phyloP scores from a whole-genome alignment of 768 basidiomycete species.

The Tephrocybe sp. region DNA sequence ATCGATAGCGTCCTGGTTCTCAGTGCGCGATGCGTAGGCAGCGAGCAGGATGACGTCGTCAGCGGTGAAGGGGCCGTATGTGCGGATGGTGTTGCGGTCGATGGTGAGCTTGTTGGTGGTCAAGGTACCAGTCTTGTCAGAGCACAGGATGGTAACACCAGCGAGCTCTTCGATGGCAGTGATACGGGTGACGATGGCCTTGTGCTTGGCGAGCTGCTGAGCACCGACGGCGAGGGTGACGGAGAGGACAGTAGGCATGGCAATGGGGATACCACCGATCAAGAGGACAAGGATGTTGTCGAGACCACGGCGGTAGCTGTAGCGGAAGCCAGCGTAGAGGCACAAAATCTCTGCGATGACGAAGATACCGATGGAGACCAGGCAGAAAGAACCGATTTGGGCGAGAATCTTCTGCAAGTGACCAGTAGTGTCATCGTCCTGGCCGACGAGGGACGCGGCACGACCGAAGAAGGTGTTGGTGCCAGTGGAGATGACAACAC shows the following conservation, averaged over 20 bases:
- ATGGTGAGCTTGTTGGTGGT: constrained; percentile 99
- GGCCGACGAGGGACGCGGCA: constrained; percentile 95
- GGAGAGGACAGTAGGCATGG: constrained; percentile 98
- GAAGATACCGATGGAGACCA: constrained; percentile 95
- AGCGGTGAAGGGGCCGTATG: constrained; percentile 84
- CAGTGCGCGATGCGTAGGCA: constrained; percentile 95
- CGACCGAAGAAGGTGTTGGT: constrained; percentile 99
- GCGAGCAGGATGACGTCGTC: constrained; percentile 93
- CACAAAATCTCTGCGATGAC: constrained; percentile 92
- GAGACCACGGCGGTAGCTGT: constrained; percentile 90
- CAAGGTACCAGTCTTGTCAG: constrained; percentile 97
- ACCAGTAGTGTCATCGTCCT: constrained; percentile 96
- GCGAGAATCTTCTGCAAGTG: constrained; percentile 99
- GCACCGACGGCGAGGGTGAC: constrained; percentile 99
- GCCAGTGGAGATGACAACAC: constrained; percentile 97
- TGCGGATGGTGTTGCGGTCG: constrained; percentile 87
- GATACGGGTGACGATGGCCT: constrained; percentile 99
- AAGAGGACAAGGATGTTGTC: constrained; percentile 97
- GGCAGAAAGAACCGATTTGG: constrained; percentile 96
- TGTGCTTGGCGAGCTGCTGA: constrained; percentile 98
- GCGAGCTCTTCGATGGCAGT: constrained; percentile 98
- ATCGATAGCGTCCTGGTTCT: constrained; percentile 99
- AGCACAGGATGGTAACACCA: constrained; percentile 97
- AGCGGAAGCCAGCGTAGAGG: constrained; percentile 90
- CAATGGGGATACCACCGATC: constrained; percentile 99